Percentiles rank a stretch among this genome's conserved stretches.
Conservation (phyloP, 768 basidiomycete genomes). For the Suillus lakei region DNA sequence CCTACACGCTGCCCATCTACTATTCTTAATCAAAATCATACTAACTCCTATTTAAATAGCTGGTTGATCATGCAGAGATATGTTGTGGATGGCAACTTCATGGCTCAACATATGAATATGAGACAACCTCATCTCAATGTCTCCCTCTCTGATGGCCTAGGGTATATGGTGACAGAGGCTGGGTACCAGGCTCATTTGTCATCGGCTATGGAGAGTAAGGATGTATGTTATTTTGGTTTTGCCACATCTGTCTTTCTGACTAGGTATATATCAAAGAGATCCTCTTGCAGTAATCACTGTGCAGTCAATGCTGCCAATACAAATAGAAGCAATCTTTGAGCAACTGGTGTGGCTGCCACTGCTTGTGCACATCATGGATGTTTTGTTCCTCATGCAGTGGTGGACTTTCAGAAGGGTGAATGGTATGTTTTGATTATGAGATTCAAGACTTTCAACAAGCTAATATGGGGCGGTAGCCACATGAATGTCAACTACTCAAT, state of each 20-base stretch:
- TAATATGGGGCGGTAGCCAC: slow-evolving; percentile 20
- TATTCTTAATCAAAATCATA: no score
- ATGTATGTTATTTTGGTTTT: slow-evolving; percentile 7
- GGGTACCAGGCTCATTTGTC: slow-evolving; percentile 28
- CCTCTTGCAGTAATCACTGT: slow-evolving; percentile 18
- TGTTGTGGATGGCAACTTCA: slow-evolving; percentile 19
- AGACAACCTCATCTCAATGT: slow-evolving; percentile 29
- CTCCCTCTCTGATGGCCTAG: slow-evolving; percentile 29
- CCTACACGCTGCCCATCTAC: no score
- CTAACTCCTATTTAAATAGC: no score
- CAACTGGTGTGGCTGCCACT: slow-evolving; percentile 31
- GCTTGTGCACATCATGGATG: slow-evolving; percentile 37
- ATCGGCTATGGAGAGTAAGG: slow-evolving; percentile 7
- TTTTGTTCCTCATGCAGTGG: no score
- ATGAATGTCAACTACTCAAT: slow-evolving; percentile 33
- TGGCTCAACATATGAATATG: slow-evolving; percentile 21
- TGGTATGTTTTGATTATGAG: slow-evolving; percentile 9
- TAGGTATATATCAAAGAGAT: slow-evolving; percentile 10
- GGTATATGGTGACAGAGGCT: slow-evolving; percentile 26
- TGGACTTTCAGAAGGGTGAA: slow-evolving; percentile 38
- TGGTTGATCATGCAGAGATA: background rate
- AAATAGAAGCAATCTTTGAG: slow-evolving; percentile 21
- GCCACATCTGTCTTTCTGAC: no score
- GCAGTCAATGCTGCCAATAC: slow-evolving; percentile 23
- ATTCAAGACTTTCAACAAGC: no score